Base-by-base conservation (phyloP, 352 stramenopile species). In the Pythium coloratum region DNA sequence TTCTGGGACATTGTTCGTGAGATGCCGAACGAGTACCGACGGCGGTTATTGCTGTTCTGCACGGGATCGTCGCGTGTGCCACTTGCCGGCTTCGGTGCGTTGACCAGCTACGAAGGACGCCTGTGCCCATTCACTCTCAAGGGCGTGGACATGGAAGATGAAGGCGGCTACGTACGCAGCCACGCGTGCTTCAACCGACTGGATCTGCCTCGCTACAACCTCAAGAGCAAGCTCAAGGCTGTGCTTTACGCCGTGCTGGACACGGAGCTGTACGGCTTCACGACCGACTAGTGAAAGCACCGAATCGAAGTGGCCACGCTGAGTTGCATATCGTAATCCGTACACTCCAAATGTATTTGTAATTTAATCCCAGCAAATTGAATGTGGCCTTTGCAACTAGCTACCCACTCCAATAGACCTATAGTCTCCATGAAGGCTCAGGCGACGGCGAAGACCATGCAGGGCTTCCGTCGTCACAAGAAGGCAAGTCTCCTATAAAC, bases 141-240 rank as follows among this genome's bases (percentile, higher is more conserved):
- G 33, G 80, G 78, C 8, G 73, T 84, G 14, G 51, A 61, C 7
- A 46, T 70, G 24, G 51, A 57, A 6, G 38, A 66, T 8, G 42
- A 42, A 49, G 58, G 51, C 3, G 55, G 46, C 2, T 89, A 86
- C 62, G 85, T 92, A 57, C 85, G 75, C n/a, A 90, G 82, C 42
- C 86, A 94, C 57, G 80, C 86, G 38, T 94, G 86, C 62, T 94
- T 92, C 62, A 94, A 94, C 54, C 86, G 83, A 2, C 94, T 99
- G 66, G 97, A 99, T 80, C 77, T 99, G 24, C 96, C 97, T 16
- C 62, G 98, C 16, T 99, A 98, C 69, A 80, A 90, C 18, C 90
- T 78, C 28, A 98, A 96, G 73, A 85, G 89, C 40, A 89, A 98
- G 62, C 59, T 94, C n/a, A 79, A 81, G 59, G 84, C 51, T 6